Conservation (phyloP, 768 basidiomycete genomes). For the Lactarius psammicola region DNA sequence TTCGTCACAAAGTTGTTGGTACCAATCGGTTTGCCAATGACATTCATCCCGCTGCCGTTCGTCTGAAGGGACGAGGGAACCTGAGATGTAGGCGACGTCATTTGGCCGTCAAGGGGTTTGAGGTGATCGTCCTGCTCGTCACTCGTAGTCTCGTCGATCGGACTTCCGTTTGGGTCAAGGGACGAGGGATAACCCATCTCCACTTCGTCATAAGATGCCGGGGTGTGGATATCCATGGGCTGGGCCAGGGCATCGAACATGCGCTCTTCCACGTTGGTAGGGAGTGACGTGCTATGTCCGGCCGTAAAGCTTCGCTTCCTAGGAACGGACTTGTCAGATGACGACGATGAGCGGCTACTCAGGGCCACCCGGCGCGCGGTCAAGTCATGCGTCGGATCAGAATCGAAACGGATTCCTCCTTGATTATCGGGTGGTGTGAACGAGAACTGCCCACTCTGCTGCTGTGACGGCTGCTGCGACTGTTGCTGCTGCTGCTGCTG, state of each 20-base stretch:
- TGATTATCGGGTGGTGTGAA: slow-evolving; percentile 44
- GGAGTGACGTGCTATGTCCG: slow-evolving; percentile 37
- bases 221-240: slow-evolving; percentile 36
- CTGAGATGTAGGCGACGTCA: slow-evolving; percentile 24
- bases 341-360: slow-evolving; percentile 42
- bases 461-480: slow-evolving; percentile 39
- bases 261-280: slow-evolving; percentile 37
- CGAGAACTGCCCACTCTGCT: slow-evolving; percentile 43
- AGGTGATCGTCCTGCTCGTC: slow-evolving; percentile 39
- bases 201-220: slow-evolving; percentile 55
- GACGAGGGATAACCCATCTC: slow-evolving; percentile 46
- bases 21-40: slow-evolving; percentile 62
- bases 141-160: slow-evolving; percentile 39
- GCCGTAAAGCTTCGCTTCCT: slow-evolving; percentile 65
- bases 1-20: slow-evolving; percentile 87
- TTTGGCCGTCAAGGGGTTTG: slow-evolving; percentile 35
- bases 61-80: slow-evolving; percentile 23
- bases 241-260: slow-evolving; percentile 37
- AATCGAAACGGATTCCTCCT: slow-evolving; percentile 36
- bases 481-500: slow-evolving; percentile 12
- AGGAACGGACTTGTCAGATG: slow-evolving; percentile 58
- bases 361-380: slow-evolving; percentile 40
- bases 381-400: slow-evolving; percentile 32
- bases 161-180: slow-evolving; percentile 51
- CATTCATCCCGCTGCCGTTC: slow-evolving; percentile 43